Base-by-base conservation (phyloP, 75 land plant species). In the Azolla pinnata region DNA sequence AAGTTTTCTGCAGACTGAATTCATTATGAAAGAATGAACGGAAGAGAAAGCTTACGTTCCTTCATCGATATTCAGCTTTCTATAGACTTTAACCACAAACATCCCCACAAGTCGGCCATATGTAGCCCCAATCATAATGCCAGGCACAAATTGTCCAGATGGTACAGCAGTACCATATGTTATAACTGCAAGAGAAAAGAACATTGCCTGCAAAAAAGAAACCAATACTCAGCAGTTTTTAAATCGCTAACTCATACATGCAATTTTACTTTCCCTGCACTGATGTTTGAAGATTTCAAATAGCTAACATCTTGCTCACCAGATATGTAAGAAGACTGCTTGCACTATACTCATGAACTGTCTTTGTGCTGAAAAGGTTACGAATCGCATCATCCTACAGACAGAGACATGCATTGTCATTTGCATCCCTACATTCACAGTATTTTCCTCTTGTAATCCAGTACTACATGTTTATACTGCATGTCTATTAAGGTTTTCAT, bases 71-170 rank as follows among this genome's bases (percentile, higher is more conserved):
- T 86, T 84, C 31, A 86, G 80, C 67, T 79, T 93, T 59, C 61
- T 74, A 66, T 90, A 93, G 18, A 81, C 67, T 31, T 69, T 93
- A 29, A 93, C 98, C 56, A 89, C 90, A 66, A 88, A 83, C 81
- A 85, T 89, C 67, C 98, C 98, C 68, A 93, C 98, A 75, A 93
- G 96, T 2, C 97, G 89, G 3, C 98, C 98, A 75, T 93, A 93
- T 14, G 98, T 93, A 24, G 99, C 88, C 56, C 99, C 99, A 38
- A 95, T 89, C 99, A 95, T 95, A 61, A 95, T 95, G 38, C 99
- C 99, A 60, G 99, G 99, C 53, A 95, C 83, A 79, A 95, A 95
- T 54, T 95, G 99, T 33, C 99, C 99, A 61, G 99, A 84, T 33
- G 99, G 99, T 30, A 95, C 99, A 68, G 99, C 99, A 66, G 85